A percentile compares a stretch with the other conserved stretches of the same genome.
These are phyloP conservation scores for Daldinia childiae DNA, from an alignment of 495 filamentous ascomycete genomes.

Conservation along the genomic window DNA sequence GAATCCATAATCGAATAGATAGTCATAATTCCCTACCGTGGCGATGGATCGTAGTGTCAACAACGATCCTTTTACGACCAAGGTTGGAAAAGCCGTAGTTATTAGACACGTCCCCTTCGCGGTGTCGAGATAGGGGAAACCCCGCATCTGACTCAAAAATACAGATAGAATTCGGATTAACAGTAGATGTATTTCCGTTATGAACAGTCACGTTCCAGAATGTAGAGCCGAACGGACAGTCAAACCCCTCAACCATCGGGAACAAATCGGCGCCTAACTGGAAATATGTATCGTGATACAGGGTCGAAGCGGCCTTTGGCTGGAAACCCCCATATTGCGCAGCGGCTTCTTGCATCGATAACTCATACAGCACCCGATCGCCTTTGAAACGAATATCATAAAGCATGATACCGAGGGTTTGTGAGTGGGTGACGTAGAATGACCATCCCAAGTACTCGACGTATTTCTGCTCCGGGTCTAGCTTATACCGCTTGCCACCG, in stretches of 20 bases:
- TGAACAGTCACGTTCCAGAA: constrained; percentile 56
- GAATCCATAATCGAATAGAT: constrained; percentile 60
- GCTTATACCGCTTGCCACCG: constrained; percentile 53
- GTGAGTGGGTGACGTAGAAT: constrained; percentile 61
- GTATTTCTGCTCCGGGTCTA: constrained; percentile 59
- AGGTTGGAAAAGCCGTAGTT: constrained; percentile 52
- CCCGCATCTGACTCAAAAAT: constrained; percentile 62
- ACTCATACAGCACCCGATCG: constrained; percentile 64
- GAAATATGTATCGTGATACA: constrained; percentile 59
- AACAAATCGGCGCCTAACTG: constrained; percentile 55
- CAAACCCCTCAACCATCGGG: constrained; percentile 61
- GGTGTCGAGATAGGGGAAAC: constrained; percentile 59
- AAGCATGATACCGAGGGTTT: constrained; percentile 57
- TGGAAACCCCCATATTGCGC: constrained; percentile 64
- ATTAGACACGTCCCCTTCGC: constrained; percentile 45
- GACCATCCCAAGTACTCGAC: constrained; percentile 65
- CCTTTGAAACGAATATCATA: constrained; percentile 65
- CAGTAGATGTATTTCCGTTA: constrained; percentile 47
- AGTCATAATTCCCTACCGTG: constrained; percentile 67
- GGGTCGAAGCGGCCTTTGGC: constrained; percentile 55
- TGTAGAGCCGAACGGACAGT: constrained; percentile 62
- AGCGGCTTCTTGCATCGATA: constrained; percentile 64
- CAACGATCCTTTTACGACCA: constrained; percentile 55
- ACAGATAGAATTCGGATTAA: constrained; percentile 57
- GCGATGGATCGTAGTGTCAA: constrained; percentile 57